These are phyloP conservation scores for Aphanoascus verrucosus DNA, from an alignment of 2,329 filamentous ascomycete species.

Conservation along the genomic window DNA sequence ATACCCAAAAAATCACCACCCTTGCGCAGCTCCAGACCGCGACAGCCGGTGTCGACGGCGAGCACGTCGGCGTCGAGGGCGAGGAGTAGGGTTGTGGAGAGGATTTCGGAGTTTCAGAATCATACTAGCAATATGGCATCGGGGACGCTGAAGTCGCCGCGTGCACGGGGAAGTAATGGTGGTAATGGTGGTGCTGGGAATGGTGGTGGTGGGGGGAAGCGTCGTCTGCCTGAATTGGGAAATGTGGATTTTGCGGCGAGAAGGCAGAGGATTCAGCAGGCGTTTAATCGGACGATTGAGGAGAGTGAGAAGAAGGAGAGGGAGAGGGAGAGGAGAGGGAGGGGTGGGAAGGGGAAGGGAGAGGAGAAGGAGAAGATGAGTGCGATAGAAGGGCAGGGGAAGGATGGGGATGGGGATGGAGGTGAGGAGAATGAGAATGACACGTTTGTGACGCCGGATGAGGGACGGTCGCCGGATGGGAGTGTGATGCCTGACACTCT, in stretches of 20 bases:
- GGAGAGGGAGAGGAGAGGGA: constrained; percentile 47
- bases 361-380: constrained; percentile 57
- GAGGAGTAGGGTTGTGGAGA: constrained; percentile 53
- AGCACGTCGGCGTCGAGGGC: constrained; percentile 60
- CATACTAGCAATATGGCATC: no score
- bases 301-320: constrained; percentile 52
- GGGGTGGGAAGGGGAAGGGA: constrained; percentile 39
- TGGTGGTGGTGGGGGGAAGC: no score
- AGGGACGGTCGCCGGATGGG: constrained; percentile 15
- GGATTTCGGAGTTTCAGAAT: constrained; percentile 38
- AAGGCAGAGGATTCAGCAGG: constrained; percentile 69
- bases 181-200: no score
- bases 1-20: constrained; percentile 59
- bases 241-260: constrained; percentile 78
- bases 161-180: constrained; percentile 26
- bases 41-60: constrained; percentile 66
- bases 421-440: constrained; percentile 15
- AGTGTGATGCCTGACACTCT: background rate
- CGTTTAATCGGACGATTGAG: constrained; percentile 73
- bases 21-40: constrained; percentile 69
- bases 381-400: no score
- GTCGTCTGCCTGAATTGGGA: constrained; percentile 55
- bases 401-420: constrained; percentile 39
- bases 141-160: constrained; percentile 22
- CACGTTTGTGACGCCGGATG: constrained; percentile 16